Conservation (phyloP, 345 rosid genomes). For the Trapa bicornis region DNA sequence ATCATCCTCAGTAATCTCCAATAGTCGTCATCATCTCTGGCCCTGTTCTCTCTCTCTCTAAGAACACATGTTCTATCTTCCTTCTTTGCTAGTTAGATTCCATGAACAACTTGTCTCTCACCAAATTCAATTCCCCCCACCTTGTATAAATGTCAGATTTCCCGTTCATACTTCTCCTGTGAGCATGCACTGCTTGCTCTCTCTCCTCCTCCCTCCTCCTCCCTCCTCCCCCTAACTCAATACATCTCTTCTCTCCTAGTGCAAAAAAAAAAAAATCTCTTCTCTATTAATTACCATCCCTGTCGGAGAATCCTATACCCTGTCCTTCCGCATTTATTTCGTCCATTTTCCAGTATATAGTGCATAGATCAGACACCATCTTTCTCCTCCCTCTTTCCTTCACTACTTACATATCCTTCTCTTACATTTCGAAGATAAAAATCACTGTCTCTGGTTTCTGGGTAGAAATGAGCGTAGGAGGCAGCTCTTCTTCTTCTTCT, state of each 20-base stretch:
- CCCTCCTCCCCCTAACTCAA: neutral
- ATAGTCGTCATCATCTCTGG: neutral
- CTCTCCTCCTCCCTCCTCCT: constrained; percentile 3
- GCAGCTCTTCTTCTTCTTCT: constrained; percentile 11
- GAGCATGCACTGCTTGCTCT: constrained; percentile 12
- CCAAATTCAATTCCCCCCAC: constrained; percentile 14
- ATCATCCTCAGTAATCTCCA: neutral
- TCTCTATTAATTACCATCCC: constrained; percentile 5
- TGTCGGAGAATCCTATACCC: neutral
- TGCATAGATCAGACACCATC: neutral
- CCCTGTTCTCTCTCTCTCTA: neutral
- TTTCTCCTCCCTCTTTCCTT: neutral
- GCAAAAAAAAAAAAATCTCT: no score
- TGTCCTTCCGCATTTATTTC: constrained; percentile 3
- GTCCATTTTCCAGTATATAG: neutral
- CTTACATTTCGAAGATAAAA: neutral
- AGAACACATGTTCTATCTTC: neutral
- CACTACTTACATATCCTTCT: neutral
- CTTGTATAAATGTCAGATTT: constrained; percentile 1
- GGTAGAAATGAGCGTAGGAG: constrained; percentile 9
- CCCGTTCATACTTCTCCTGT: constrained; percentile 27
- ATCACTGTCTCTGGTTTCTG: neutral
- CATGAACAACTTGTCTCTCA: neutral
- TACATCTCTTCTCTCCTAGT: neutral
- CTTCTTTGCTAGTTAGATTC: neutral